phyloP scores from a whole-genome alignment of 257 asterid species.

The Rhazya stricta region DNA sequence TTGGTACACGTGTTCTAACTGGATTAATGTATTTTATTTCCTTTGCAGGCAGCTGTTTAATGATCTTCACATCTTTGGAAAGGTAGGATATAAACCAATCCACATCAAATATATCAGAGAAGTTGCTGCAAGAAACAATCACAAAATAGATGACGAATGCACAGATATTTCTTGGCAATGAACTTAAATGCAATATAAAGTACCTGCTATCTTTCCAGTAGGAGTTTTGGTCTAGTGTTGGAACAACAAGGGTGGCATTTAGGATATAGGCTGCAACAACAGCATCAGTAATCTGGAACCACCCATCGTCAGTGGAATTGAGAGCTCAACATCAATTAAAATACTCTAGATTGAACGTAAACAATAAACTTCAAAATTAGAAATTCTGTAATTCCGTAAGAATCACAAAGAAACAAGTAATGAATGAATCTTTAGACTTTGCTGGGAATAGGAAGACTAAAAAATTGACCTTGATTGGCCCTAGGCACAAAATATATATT shows the following conservation, averaged over 20 bases:
- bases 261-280: constrained; percentile 74
- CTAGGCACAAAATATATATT: background rate
- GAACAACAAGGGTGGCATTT: constrained; percentile 66
- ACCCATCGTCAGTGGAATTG: constrained; percentile 5
- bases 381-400: background rate
- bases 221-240: constrained; percentile 65
- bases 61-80: constrained; percentile 46
- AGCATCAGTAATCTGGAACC: constrained; percentile 68
- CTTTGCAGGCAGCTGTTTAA: constrained; percentile 42
- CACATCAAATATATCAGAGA: constrained; percentile 67
- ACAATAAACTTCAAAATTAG: background rate
- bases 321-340: background rate
- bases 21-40: constrained; percentile 39
- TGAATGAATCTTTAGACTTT: too few species aligned
- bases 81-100: constrained; percentile 49
- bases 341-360: background rate
- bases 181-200: background rate
- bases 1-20: constrained; percentile 47
- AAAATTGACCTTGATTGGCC: background rate
- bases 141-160: background rate
- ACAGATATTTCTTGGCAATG: background rate
- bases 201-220: constrained; percentile 84
- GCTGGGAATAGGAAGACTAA: background rate
- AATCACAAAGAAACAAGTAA: background rate
- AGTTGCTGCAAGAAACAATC: constrained; percentile 48